Conservation (phyloP, 768 basidiomycete species). For the Tylopilus sp. region DNA sequence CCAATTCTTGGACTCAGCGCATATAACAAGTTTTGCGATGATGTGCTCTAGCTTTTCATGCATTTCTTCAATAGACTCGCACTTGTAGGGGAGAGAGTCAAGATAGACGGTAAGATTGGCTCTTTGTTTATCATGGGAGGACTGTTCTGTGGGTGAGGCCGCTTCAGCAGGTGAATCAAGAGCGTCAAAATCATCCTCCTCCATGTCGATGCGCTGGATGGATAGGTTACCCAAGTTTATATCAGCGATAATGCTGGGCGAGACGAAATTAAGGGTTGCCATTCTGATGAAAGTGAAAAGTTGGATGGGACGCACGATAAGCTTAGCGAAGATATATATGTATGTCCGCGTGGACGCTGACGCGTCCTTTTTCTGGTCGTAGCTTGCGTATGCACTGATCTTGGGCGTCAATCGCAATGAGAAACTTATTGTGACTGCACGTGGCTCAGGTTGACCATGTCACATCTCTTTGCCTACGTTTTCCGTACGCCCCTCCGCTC, state of each 20-base stretch:
- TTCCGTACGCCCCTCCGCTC: slow-evolving; percentile 7
- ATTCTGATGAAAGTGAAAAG: slow-evolving; percentile 21
- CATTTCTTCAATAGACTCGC: slow-evolving; percentile 72
- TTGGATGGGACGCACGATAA: slow-evolving; percentile 26
- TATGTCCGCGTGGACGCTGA: slow-evolving; percentile 21
- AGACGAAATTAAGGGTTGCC: slow-evolving; percentile 18
- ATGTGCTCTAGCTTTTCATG: slow-evolving; percentile 64
- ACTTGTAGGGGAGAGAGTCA: slow-evolving; percentile 66
- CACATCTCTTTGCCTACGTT: not conserved
- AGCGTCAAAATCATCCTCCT: slow-evolving; percentile 53
- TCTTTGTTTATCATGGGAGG: slow-evolving; percentile 54
- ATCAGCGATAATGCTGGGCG: slow-evolving; percentile 25
- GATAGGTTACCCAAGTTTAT: slow-evolving; percentile 22
- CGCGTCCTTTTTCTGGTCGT: slow-evolving; percentile 18
- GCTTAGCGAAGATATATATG: slow-evolving; percentile 9
- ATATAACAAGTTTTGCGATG: slow-evolving; percentile 62
- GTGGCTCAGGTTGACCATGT: slow-evolving; percentile 7
- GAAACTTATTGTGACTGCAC: too few species aligned
- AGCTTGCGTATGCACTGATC: slow-evolving; percentile 14
- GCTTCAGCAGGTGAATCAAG: slow-evolving; percentile 40
- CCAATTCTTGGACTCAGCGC: slow-evolving; percentile 77
- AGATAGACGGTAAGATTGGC: slow-evolving; percentile 64
- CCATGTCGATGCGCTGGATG: slow-evolving; percentile 40
- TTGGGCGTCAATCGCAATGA: not conserved
- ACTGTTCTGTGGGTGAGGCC: slow-evolving; percentile 25